Evolutionary conservation across 192 early-diverging fungal genomes (phyloP).

Genomic region (Entrophospora sp.): DNA sequence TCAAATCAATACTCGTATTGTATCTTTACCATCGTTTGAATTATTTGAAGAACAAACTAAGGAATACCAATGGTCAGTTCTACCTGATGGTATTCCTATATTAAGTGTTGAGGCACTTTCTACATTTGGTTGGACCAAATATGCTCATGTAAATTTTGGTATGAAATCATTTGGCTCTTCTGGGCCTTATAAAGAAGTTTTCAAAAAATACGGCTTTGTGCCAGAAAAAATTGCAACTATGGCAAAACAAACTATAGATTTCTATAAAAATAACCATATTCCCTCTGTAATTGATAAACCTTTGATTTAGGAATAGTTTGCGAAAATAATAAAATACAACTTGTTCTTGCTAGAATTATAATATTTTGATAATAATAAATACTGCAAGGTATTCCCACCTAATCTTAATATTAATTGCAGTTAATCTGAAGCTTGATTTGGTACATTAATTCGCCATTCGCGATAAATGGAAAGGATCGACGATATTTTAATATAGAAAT

Average conservation of each 20-base stretch:
- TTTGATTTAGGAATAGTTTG: too few species aligned
- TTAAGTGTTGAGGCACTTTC: slow-evolving; percentile 81
- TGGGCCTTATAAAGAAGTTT: slow-evolving; percentile 73
- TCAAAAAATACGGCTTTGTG: slow-evolving; percentile 78
- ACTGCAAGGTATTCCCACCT: too few species aligned
- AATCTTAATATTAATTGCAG: too few species aligned
- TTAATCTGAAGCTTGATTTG: too few species aligned
- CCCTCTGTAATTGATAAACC: slow-evolving; percentile 32
- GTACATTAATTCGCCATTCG: too few species aligned
- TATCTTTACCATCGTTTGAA: slow-evolving; percentile 90
- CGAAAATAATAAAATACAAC: too few species aligned
- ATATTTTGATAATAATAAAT: too few species aligned
- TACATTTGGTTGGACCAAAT: slow-evolving; percentile 88
- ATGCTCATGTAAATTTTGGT: slow-evolving; percentile 80
- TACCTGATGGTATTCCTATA: slow-evolving; percentile 71
- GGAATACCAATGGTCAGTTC: slow-evolving; percentile 73
- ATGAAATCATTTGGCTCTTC: slow-evolving; percentile 85
- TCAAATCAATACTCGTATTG: slow-evolving; percentile 62
- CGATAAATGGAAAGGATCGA: too few species aligned
- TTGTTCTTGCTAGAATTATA: too few species aligned
- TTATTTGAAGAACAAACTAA: slow-evolving; percentile 77
- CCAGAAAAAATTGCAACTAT: slow-evolving; percentile 63
- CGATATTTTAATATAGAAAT: too few species aligned
- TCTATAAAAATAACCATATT: slow-evolving; percentile 55
- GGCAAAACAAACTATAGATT: slow-evolving; percentile 68